Conservation (phyloP, 2,329 filamentous ascomycete genomes). For the Allantophomopsis lycopodina region DNA sequence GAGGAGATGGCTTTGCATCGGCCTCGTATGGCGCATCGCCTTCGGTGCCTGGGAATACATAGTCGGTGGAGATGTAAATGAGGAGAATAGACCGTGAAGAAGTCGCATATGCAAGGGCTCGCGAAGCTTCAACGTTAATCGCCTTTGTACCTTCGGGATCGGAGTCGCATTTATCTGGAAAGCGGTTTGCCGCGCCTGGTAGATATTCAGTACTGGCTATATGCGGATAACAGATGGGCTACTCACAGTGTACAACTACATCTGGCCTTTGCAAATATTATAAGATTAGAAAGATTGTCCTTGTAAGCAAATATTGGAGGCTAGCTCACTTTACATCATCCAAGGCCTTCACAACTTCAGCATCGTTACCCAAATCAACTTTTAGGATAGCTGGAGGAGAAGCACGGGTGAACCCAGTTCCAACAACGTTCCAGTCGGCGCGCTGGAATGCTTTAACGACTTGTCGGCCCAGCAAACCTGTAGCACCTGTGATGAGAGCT, state of each 20-base stretch:
- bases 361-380: conserved; percentile 16
- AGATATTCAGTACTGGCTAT: not conserved
- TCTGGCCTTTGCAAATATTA: conserved; percentile 39
- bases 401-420: conserved; percentile 62
- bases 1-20: conserved; percentile 47
- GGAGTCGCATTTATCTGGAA: conserved; percentile 71
- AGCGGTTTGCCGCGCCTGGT: conserved; percentile 72
- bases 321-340: conserved; percentile 37
- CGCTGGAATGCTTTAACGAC: conserved; percentile 58
- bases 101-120: conserved; percentile 51
- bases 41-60: conserved; percentile 58
- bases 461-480: conserved; percentile 70
- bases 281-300: not conserved
- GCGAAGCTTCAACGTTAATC: conserved; percentile 63
- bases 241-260: conserved; percentile 69
- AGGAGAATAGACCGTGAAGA: conserved; percentile 45
- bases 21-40: conserved; percentile 78
- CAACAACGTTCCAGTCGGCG: conserved; percentile 55
- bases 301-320: conserved; percentile 1
- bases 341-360: conserved; percentile 33
- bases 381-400: conserved; percentile 51
- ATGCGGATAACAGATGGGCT: not conserved
- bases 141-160: conserved; percentile 62
- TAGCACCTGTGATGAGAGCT: conserved; percentile 71
- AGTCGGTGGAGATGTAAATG: conserved; percentile 74